These are phyloP conservation scores for Letharia lupina DNA, from an alignment of 495 filamentous ascomycete species.

Conservation along the genomic window DNA sequence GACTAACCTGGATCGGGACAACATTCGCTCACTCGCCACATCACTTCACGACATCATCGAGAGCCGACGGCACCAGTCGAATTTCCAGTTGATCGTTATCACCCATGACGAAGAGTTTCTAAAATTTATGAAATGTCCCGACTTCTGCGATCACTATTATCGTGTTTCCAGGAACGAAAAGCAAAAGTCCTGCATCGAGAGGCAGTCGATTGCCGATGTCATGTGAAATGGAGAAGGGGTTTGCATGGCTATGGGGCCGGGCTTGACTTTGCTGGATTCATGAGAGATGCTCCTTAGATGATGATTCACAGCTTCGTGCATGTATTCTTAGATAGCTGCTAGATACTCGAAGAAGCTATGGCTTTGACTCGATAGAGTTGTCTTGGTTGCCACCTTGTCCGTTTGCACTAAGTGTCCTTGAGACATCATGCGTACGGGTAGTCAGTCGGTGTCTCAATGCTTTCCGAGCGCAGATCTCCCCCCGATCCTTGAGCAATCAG, in stretches of 20 bases:
- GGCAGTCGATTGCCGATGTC: constrained; percentile 57
- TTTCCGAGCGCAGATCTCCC: too few species aligned
- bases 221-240: constrained; percentile 13
- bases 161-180: constrained; percentile 72
- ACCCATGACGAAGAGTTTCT: constrained; percentile 98
- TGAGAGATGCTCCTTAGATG: background rate
- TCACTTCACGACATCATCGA: constrained; percentile 84
- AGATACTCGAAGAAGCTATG: background rate
- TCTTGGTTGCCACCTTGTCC: background rate
- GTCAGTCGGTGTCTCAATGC: too few species aligned
- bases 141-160: constrained; percentile 89
- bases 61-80: constrained; percentile 70
- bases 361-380: background rate
- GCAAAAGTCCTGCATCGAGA: constrained; percentile 80
- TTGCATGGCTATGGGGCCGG: background rate
- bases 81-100: constrained; percentile 97
- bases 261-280: background rate
- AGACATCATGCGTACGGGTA: too few species aligned
- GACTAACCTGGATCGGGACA: constrained; percentile 92
- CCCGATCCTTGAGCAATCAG: too few species aligned
- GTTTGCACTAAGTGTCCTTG: too few species aligned
- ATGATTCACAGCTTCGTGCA: background rate
- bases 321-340: background rate
- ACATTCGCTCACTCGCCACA: constrained; percentile 79
- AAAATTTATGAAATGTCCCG: constrained; percentile 83